Base-by-base conservation (phyloP, 371 early-diverging fungal genomes). In the Umbelopsis sp. region DNA sequence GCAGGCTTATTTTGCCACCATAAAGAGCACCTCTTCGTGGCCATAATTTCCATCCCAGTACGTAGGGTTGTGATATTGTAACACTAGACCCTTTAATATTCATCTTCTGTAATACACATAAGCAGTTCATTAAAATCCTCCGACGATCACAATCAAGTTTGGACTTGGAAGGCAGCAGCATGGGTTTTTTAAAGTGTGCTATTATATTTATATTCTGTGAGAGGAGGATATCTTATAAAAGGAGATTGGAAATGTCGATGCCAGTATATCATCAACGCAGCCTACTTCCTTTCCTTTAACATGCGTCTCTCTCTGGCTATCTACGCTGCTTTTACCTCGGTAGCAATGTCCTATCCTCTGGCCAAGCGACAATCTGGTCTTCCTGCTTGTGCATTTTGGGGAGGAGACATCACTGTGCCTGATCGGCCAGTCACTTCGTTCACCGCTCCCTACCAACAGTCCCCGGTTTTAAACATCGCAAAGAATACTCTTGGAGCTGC, bases 381-480 rank as follows among this genome's bases (percentile, higher is more conserved):
- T 57, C 35, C 57, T 3, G 57, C 37, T 10, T 57, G 57, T n/a
- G 12, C 32, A 8, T 57, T 57, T 29, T 57, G 57, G 57, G 57
- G 57, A 57, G 57, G 57, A 57, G 32, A 57, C 9, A 57, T 57
- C 18, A 57, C 57, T 29, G 57, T 57, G 10, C 57, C 57, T 10
- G 57, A 57, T 18, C 57, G 57, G 37, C 29, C 29, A 25, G 35
- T 35, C 9, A 57, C 57, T 35, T 12, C 57, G 6, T 57, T 57
- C 18, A 57, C 35, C 29, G 57, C 35, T 7, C 57, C 57, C 1
- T 57, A 37, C 18, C 57, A 57, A 29, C 57, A 57, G 14, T 11
- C 57, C 32, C 57, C 57, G 11, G 57, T 57, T 3, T 57, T 57
- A 32, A 57, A 7, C 14, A 16, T 57, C 14, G 6, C 32, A 8